These are phyloP conservation scores for Phyllachora maydis DNA, from an alignment of 2,329 filamentous ascomycete genomes.

Conservation along the genomic window DNA sequence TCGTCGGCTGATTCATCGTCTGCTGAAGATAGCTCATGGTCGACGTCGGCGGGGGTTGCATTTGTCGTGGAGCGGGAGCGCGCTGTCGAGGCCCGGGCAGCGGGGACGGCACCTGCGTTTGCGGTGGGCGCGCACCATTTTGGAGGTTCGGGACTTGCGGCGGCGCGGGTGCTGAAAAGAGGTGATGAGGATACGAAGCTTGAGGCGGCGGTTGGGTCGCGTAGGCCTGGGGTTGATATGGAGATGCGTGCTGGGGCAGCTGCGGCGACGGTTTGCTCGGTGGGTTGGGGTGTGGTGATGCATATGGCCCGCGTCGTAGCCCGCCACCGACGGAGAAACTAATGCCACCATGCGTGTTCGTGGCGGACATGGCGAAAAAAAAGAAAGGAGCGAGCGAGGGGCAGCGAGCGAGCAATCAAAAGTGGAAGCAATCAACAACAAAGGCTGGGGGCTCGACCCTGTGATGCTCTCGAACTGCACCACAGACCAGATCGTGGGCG, in stretches of 20 bases:
- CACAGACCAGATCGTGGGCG: too few relatives aligned
- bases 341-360: conserved; percentile 32
- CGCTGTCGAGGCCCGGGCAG: conserved; percentile 22
- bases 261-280: conserved; percentile 33
- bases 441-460: too few relatives aligned
- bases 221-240: conserved; percentile 33
- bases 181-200: conserved; percentile 26
- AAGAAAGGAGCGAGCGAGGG: conserved; percentile 4
- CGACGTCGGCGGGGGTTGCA: conserved; percentile 16
- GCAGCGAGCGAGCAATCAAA: too few relatives aligned
- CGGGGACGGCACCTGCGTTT: conserved; percentile 24
- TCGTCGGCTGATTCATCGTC: conserved; percentile 12
- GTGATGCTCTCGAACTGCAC: too few relatives aligned
- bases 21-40: conserved; percentile 13
- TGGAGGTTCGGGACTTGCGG: conserved; percentile 24
- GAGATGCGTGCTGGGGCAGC: conserved; percentile 28
- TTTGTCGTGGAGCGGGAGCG: conserved; percentile 21
- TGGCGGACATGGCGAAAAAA: conserved; percentile 11
- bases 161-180: conserved; percentile 25
- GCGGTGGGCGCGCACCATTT: conserved; percentile 19
- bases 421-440: too few relatives aligned
- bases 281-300: conserved; percentile 23
- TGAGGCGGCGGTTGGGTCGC: conserved; percentile 27
- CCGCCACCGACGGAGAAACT: too few relatives aligned
- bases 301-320: conserved; percentile 22